Conservation (phyloP, 805 yeast genomes). For the Myxozyma nipponensis region DNA sequence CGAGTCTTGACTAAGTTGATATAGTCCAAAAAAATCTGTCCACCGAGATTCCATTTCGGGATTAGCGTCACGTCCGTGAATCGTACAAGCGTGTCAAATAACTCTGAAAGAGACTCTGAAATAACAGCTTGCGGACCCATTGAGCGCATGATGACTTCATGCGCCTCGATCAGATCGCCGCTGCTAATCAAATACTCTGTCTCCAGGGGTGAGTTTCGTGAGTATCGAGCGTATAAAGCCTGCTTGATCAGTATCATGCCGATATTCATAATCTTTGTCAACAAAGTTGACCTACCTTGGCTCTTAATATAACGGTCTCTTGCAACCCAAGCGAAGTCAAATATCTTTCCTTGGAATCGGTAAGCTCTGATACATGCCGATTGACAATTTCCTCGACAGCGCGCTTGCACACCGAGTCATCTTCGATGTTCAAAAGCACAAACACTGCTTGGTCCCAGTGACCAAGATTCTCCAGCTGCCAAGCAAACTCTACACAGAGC, state of each 20-base stretch:
- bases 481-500: slow-evolving; percentile 46
- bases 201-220: slow-evolving; percentile 55
- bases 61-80: slow-evolving; percentile 29
- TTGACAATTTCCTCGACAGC: slow-evolving; percentile 38
- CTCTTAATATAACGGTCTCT: slow-evolving; percentile 20
- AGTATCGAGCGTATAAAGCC: slow-evolving; percentile 52
- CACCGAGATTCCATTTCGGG: slow-evolving; percentile 37
- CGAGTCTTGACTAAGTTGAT: slow-evolving; percentile 19
- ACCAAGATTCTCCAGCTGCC: slow-evolving; percentile 47
- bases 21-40: slow-evolving; percentile 39
- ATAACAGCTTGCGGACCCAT: slow-evolving; percentile 75
- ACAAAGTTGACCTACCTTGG: slow-evolving; percentile 11
- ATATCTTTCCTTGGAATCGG: slow-evolving; percentile 4
- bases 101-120: slow-evolving; percentile 38
- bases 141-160: slow-evolving; percentile 47
- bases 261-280: background rate
- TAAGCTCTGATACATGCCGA: slow-evolving; percentile 31
- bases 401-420: slow-evolving; percentile 46
- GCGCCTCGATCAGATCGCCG: slow-evolving; percentile 58
- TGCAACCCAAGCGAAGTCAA: slow-evolving; percentile 16
- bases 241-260: slow-evolving; percentile 49
- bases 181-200: slow-evolving; percentile 62
- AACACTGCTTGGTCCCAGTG: slow-evolving; percentile 59
- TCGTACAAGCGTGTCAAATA: slow-evolving; percentile 30
- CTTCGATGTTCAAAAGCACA: slow-evolving; percentile 54